These are phyloP conservation scores for Marchantia paleacea DNA, from an alignment of 225 moss, liverwort and hornwort species.

Conservation along the genomic window DNA sequence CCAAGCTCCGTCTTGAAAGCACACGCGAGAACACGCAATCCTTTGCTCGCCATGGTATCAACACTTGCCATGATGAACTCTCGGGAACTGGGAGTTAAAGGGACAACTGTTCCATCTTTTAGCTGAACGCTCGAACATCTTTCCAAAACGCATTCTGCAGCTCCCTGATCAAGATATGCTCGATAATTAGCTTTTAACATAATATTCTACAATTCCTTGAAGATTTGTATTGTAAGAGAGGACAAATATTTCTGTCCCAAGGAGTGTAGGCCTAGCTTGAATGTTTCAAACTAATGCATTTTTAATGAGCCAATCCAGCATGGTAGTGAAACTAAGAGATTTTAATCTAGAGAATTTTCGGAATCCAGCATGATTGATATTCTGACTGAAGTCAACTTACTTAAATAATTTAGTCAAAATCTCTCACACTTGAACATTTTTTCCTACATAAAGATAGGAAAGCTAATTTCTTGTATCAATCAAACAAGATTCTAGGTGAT, in stretches of 20 bases:
- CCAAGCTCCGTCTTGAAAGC: slow-evolving; percentile 56
- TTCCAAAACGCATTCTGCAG: slow-evolving; percentile 59
- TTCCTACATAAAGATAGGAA: neutral
- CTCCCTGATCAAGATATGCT: slow-evolving; percentile 42
- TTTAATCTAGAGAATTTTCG: neutral
- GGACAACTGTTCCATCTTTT: slow-evolving; percentile 47
- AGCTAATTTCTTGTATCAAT: neutral
- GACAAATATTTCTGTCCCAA: neutral
- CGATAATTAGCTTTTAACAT: neutral
- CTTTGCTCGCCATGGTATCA: slow-evolving; percentile 51
- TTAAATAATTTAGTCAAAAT: neutral
- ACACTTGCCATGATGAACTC: slow-evolving; percentile 42
- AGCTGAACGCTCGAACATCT: slow-evolving; percentile 54
- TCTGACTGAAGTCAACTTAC: neutral
- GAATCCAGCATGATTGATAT: neutral
- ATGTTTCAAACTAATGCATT: neutral
- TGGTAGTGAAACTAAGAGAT: neutral
- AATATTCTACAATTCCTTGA: too few relatives aligned
- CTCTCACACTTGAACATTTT: neutral
- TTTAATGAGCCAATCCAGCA: neutral
- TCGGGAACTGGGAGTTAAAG: slow-evolving; percentile 43
- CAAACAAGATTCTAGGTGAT: neutral
- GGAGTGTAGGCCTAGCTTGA: neutral
- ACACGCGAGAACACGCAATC: slow-evolving; percentile 57
- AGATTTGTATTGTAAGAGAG: neutral